These are phyloP conservation scores for Apiospora saccharicola DNA, from an alignment of 2,329 filamentous ascomycete species.

Conservation along the genomic window DNA sequence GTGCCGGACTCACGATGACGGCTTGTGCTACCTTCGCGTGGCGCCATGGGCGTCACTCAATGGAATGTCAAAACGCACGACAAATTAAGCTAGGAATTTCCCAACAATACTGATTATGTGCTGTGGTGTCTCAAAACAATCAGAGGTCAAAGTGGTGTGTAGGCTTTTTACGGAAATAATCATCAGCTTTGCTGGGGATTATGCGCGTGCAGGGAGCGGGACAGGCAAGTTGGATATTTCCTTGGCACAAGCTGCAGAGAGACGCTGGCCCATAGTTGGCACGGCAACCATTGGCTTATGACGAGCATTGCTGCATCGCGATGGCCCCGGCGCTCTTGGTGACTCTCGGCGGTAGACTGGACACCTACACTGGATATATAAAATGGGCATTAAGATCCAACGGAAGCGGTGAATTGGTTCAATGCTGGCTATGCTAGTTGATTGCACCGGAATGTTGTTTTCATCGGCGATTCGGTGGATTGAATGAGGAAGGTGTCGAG, in stretches of 20 bases:
- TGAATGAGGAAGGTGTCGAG: neutral
- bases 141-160: neutral
- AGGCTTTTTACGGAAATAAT: constrained; percentile 38
- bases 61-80: constrained; percentile 15
- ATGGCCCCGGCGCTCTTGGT: neutral
- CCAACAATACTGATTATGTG: constrained; percentile 5
- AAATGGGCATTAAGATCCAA: neutral
- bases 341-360: constrained; percentile 5
- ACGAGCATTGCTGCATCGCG: neutral
- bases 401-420: neutral
- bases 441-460: neutral
- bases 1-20: constrained; percentile 39
- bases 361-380: neutral
- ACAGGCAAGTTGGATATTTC: neutral
- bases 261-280: neutral
- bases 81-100: neutral
- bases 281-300: constrained; percentile 15
- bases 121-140: neutral
- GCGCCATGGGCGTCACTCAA: constrained; percentile 31
- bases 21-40: constrained; percentile 38
- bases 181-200: constrained; percentile 29
- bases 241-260: neutral
- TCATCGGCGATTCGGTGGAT: neutral
- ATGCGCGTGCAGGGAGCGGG: constrained; percentile 21
- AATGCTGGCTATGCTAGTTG: neutral